A percentile compares a stretch with the other conserved stretches of the same genome.
These are phyloP conservation scores for Byssothecium circinans DNA, from an alignment of 2,329 filamentous ascomycete species.

Conservation along the genomic window DNA sequence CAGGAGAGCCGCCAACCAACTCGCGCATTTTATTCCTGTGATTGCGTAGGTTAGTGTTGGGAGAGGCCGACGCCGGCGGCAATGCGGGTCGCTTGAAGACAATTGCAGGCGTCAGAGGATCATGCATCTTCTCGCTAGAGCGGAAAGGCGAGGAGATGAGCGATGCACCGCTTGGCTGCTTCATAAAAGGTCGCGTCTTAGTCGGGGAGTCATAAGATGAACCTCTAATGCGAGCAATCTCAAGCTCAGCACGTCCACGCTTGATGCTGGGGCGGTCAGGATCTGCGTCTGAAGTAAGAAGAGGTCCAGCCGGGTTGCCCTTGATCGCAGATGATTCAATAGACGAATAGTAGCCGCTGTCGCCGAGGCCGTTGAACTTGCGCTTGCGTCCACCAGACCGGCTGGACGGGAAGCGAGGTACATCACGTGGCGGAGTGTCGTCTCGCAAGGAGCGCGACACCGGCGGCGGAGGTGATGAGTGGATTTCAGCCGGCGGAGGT, in stretches of 20 bases:
- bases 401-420: constrained; percentile 63
- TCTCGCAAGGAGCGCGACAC: constrained; percentile 63
- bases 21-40: constrained; percentile 82
- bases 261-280: constrained; percentile 79
- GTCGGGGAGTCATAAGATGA: constrained; percentile 93
- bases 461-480: constrained; percentile 92
- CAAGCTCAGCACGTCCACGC: constrained; percentile 89
- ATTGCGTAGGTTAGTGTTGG: constrained; percentile 86
- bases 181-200: constrained; percentile 62
- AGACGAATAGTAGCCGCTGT: constrained; percentile 97
- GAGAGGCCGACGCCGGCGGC: constrained; percentile 77
- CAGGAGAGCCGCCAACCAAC: constrained; percentile 75
- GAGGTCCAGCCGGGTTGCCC: constrained; percentile 63
- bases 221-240: constrained; percentile 88
- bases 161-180: constrained; percentile 44
- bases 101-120: constrained; percentile 79
- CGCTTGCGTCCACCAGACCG: constrained; percentile 69
- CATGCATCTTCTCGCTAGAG: constrained; percentile 42
- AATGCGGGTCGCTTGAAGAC: constrained; percentile 72
- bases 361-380: constrained; percentile 78
- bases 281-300: constrained; percentile 73
- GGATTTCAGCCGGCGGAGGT: constrained; percentile 70
- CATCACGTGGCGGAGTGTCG: constrained; percentile 72
- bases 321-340: constrained; percentile 87
- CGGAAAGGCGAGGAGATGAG: constrained; percentile 48